Conservation (phyloP, 2,329 filamentous ascomycete species). For the Diplodia mutila region DNA sequence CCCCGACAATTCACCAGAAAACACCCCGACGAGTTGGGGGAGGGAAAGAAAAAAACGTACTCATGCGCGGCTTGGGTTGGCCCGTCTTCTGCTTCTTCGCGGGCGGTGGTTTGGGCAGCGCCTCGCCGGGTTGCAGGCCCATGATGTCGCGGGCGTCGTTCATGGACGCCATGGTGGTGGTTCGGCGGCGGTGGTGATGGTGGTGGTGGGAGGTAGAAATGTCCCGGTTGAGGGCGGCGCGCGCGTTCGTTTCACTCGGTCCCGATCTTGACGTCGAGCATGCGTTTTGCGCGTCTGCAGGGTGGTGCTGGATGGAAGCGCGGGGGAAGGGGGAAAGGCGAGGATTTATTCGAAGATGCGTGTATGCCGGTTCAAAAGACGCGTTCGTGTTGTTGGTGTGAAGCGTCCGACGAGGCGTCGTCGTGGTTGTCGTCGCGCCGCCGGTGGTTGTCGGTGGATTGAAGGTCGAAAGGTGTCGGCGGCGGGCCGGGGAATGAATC, state of each 20-base stretch:
- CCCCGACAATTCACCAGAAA: background rate
- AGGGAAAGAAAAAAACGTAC: background rate
- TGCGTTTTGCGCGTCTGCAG: background rate
- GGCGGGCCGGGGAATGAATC: background rate
- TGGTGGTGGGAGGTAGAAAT: background rate
- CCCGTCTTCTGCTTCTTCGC: conserved; percentile 27
- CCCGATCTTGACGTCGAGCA: background rate
- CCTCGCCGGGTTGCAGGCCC: conserved; percentile 26
- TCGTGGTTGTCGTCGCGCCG: background rate
- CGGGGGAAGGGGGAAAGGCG: too few species aligned
- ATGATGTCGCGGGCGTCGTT: conserved; percentile 31
- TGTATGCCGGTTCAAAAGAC: background rate
- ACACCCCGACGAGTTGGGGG: background rate
- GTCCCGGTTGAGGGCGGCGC: background rate
- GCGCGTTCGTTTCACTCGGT: background rate
- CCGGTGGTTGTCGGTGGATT: background rate
- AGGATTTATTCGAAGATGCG: background rate
- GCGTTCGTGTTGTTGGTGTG: background rate
- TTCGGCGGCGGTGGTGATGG: background rate
- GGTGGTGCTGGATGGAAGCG: too few species aligned
- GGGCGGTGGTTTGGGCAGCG: conserved; percentile 18
- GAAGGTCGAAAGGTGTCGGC: conserved; percentile 2
- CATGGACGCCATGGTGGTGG: conserved; percentile 29
- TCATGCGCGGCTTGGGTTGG: conserved; percentile 13
- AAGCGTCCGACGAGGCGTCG: background rate